Conservation (phyloP, 1,139 yeast species). For the Sugiyamaella sp. region DNA sequence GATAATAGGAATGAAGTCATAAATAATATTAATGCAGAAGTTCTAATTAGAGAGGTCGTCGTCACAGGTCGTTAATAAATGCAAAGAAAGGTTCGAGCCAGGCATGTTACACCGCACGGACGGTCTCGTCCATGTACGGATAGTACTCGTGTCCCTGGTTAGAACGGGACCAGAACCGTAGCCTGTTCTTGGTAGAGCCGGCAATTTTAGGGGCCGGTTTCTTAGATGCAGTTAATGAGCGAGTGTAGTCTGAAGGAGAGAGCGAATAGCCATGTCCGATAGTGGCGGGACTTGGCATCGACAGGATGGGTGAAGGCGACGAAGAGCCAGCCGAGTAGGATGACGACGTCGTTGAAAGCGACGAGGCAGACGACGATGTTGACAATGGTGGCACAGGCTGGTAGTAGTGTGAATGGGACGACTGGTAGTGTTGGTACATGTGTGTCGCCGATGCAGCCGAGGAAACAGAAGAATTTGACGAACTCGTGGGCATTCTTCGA, state of each 20-base stretch:
- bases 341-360: constrained; percentile 18
- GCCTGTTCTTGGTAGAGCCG: constrained; percentile 12
- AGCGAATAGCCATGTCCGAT: constrained; percentile 7
- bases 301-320: constrained; percentile 20
- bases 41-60: background rate
- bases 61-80: constrained; percentile 14
- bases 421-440: constrained; percentile 8
- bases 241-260: constrained; percentile 16
- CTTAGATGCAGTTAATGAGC: constrained; percentile 13
- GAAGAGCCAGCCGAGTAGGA: constrained; percentile 16
- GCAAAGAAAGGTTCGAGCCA: background rate
- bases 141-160: constrained; percentile 13
- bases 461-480: background rate
- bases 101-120: constrained; percentile 6
- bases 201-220: constrained; percentile 5
- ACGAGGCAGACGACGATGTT: constrained; percentile 21
- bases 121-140: constrained; percentile 15
- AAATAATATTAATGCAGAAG: background rate
- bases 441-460: background rate
- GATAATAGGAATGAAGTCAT: no score
- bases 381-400: constrained; percentile 19
- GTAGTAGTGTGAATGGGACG: constrained; percentile 8
- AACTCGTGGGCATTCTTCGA: constrained; percentile 5
- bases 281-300: constrained; percentile 22
- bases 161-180: constrained; percentile 19